A percentile compares a stretch with the other conserved stretches of the same genome.
Evolutionary conservation across 2,329 filamentous ascomycete genomes (phyloP).

Genomic region (Dactylonectria estremocensis): DNA sequence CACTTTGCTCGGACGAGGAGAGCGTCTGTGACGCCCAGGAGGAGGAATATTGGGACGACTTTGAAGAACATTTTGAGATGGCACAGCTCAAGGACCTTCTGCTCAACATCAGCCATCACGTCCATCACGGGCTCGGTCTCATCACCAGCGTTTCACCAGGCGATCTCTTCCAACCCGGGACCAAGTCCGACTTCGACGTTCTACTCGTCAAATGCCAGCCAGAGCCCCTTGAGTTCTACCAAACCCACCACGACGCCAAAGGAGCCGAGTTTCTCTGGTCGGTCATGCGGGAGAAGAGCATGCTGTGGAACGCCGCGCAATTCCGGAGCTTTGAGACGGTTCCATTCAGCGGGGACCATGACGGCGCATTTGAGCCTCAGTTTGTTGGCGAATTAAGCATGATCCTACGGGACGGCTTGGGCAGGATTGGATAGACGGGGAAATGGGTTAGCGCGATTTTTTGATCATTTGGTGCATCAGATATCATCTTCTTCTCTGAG

Average conservation of each 20-base stretch:
- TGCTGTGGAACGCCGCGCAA: slow-evolving; percentile 40
- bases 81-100: slow-evolving; percentile 30
- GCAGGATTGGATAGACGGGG: slow-evolving; percentile 27
- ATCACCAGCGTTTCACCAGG: slow-evolving; percentile 40
- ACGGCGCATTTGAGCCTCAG: slow-evolving; percentile 42
- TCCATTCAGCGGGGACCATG: slow-evolving; percentile 43
- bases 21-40: slow-evolving; percentile 27
- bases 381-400: slow-evolving; percentile 40
- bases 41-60: slow-evolving; percentile 7
- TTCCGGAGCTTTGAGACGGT: slow-evolving; percentile 40
- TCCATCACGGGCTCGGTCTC: slow-evolving; percentile 40
- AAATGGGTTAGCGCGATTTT: slow-evolving; percentile 8
- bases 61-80: slow-evolving; percentile 24
- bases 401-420: slow-evolving; percentile 38
- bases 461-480: slow-evolving; percentile 2
- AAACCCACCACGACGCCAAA: slow-evolving; percentile 4
- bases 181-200: slow-evolving; percentile 38
- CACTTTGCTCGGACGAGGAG: slow-evolving; percentile 29
- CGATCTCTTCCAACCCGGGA: slow-evolving; percentile 34
- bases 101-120: slow-evolving; percentile 41
- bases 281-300: slow-evolving; percentile 40
- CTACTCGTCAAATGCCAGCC: slow-evolving; percentile 42
- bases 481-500: neutral
- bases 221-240: slow-evolving; percentile 17
- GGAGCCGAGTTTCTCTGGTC: slow-evolving; percentile 29